These are phyloP conservation scores for Achaetomiella virescens DNA, from an alignment of 495 filamentous ascomycete species.

Conservation along the genomic window DNA sequence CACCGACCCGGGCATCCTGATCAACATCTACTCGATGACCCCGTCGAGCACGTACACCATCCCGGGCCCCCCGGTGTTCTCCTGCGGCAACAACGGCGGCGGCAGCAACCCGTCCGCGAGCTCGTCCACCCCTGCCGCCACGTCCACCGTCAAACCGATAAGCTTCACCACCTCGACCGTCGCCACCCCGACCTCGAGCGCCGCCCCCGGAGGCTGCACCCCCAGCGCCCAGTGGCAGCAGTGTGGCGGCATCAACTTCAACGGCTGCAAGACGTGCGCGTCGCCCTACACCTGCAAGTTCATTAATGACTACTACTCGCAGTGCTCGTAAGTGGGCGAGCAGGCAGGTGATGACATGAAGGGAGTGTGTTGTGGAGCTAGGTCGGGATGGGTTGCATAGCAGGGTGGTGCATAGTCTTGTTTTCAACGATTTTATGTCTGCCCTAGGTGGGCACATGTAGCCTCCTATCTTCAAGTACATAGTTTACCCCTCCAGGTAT, in stretches of 20 bases:
- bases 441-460: too few relatives aligned
- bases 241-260: slow-evolving; percentile 46
- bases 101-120: slow-evolving; percentile 11
- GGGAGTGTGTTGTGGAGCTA: background rate
- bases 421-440: too few relatives aligned
- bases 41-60: slow-evolving; percentile 28
- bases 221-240: slow-evolving; percentile 37
- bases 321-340: slow-evolving; percentile 36
- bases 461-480: too few relatives aligned
- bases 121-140: slow-evolving; percentile 3
- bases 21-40: slow-evolving; percentile 36
- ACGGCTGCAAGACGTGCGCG: slow-evolving; percentile 43
- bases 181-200: slow-evolving; percentile 1
- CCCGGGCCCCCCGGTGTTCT: slow-evolving; percentile 30
- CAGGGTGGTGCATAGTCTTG: background rate
- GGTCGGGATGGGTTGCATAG: background rate
- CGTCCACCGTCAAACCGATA: background rate
- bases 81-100: slow-evolving; percentile 21
- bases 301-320: slow-evolving; percentile 43
- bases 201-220: slow-evolving; percentile 25
- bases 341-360: too few relatives aligned
- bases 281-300: slow-evolving; percentile 35
- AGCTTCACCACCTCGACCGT: background rate
- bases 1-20: slow-evolving; percentile 32
- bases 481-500: too few relatives aligned